Evolutionary conservation across 2,329 filamentous ascomycete genomes (phyloP), one percentile per base, ranked within the genome.

Genomic region (Monosporascus ibericus): DNA sequence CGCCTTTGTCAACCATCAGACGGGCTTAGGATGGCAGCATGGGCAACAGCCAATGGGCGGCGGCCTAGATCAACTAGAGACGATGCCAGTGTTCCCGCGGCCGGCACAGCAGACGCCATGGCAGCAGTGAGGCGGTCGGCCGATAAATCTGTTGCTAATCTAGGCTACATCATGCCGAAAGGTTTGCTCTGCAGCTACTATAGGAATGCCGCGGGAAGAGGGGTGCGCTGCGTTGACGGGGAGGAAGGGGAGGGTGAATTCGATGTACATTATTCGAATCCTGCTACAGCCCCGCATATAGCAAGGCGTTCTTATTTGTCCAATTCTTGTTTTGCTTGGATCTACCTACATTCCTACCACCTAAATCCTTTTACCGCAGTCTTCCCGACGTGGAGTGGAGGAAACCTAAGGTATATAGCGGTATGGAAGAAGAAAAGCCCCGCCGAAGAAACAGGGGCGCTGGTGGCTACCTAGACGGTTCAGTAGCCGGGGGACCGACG

Each of bases 1-100:
- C 46, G 84, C 86, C 4, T 95, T 96, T 68, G 86, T 95, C 49
- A 94, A 95, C 65, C 91, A 95, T 64, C 79, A 85, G 57, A 95
- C 91, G 0, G 92, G 92, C 1, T 79, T 89, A 69, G 90, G 90
- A 2, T 97, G 94, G 90, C 92, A 96, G 68, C 80, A 86, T 57
- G 82, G 82, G 55, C 84, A 86, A 59, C 83, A 89, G 64, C 81
- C 87, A 8, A 92, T 94, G 4, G 88, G 95, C 58, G 90, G 91
- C 4, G 87, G 85, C 7, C 66, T 94, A 50, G 89, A 96, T 65
- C 83, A 88, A 58, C 65, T 97, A 44, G 80, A 86, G 36, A 95
- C 92, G 0, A 77, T 90, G 27, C 86, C 86, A 0, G 82, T 97
- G 1, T 99, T 99, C 65, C 94, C 94, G 9, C 78, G 92, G 52